Evolutionary conservation across 2,329 filamentous ascomycete species (phyloP), one percentile per base, ranked within the genome.

Genomic region (Cadophora sp.): DNA sequence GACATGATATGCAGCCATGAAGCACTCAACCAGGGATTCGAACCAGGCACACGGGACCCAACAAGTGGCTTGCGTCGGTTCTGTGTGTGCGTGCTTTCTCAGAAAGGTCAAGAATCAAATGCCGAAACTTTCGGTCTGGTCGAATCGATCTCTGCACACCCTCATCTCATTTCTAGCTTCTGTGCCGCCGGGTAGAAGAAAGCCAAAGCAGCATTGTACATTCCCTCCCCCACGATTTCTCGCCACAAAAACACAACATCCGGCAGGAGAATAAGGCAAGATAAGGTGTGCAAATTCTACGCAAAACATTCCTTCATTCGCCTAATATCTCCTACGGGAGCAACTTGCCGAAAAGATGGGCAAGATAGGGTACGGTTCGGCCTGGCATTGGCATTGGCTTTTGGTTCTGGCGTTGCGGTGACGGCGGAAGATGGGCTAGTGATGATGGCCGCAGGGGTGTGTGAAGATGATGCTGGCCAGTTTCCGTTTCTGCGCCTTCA

Each of bases 171-270:
- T 58, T 16, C 36, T 39, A 16, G 6, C 11, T 58, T 41, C 55
- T 58, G 55, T 58, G 55, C 55, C 55, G 33, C 43, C 36, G 36
- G 53, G 36, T 58, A 58, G 55, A 58, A 41, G 27, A 24, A 58
- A 24, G 55, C 36, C 36, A 22, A 58, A 41, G 8, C 9, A 41
- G 1, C 30, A 22, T 6, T 39, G 11, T 11, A 20, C n/a, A 16
- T 7, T 58, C n/a, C 18, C 7, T 56, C 33, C 14, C 20, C 4
- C 13, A 41, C 11, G 11, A 24, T 43, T 11, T 11, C 13, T 24
- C 20, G 36, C 33, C 30, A 18, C 53, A 39, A 8, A 39, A 27
- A 56, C 33, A 36, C 9, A 39, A 36, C 9, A 39, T 43, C 9
- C 13, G 11, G 20, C n/a, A 27, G 33, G 8, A 18, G 5, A 20